Evolutionary conservation across 371 early-diverging fungal genomes (phyloP).

Genomic region (Apophysomyces ossiformis): DNA sequence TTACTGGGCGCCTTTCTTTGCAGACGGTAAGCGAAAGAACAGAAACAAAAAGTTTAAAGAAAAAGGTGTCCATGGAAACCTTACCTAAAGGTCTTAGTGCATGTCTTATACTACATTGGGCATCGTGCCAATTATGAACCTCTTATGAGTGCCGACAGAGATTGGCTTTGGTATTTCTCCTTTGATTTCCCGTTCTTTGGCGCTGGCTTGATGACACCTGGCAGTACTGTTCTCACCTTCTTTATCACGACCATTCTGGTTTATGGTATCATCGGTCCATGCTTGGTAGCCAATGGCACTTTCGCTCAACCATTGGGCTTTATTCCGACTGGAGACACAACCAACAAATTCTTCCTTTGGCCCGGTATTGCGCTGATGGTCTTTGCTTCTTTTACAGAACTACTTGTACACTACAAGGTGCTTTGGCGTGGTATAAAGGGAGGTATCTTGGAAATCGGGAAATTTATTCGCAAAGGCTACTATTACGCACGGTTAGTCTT

Average conservation of each 20-base stretch:
- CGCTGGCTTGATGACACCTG: constrained; percentile 69
- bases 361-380: constrained; percentile 77
- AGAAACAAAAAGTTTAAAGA: too few relatives aligned
- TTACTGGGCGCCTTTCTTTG: constrained; percentile 63
- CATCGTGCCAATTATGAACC: constrained; percentile 42
- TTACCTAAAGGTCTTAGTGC: constrained; percentile 25
- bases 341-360: constrained; percentile 66
- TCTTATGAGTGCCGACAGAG: constrained; percentile 53
- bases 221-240: constrained; percentile 59
- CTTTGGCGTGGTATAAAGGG: constrained; percentile 60
- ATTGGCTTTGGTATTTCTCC: constrained; percentile 62
- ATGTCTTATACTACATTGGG: constrained; percentile 66
- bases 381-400: constrained; percentile 63
- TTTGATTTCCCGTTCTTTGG: constrained; percentile 69
- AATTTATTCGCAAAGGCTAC: neutral
- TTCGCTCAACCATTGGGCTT: constrained; percentile 45
- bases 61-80: too few relatives aligned
- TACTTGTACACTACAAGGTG: constrained; percentile 55
- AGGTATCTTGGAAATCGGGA: constrained; percentile 29
- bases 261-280: constrained; percentile 57
- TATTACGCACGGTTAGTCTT: neutral
- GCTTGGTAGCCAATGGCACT: constrained; percentile 44
- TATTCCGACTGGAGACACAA: constrained; percentile 35
- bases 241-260: constrained; percentile 58
- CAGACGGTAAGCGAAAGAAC: constrained; percentile 23